Evolutionary conservation across 441 rosid genomes (phyloP).

Genomic region (Populus hybrid): DNA sequence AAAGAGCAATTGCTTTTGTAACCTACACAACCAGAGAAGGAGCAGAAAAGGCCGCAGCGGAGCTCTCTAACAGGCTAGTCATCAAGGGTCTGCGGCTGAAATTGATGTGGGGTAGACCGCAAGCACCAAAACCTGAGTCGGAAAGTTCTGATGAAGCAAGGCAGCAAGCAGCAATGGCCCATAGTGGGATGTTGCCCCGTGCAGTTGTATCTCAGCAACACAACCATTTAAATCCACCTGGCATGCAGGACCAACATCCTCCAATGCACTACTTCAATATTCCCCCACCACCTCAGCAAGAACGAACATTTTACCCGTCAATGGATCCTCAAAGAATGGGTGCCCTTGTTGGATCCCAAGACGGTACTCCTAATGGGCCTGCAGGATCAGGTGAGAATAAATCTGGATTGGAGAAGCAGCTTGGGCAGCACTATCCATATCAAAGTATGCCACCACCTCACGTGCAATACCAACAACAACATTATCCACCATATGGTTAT

Average conservation of each 20-base stretch:
- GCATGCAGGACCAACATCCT: slow-evolving; percentile 49
- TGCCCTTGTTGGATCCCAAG: slow-evolving; percentile 76
- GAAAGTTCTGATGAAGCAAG: slow-evolving; percentile 69
- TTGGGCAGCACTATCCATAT: slow-evolving; percentile 47
- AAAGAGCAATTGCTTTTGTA: slow-evolving; percentile 90
- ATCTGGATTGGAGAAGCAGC: slow-evolving; percentile 46
- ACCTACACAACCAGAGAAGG: slow-evolving; percentile 93
- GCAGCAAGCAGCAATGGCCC: slow-evolving; percentile 69
- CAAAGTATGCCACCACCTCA: slow-evolving; percentile 48
- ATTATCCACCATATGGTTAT: slow-evolving; percentile 61
- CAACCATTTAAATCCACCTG: slow-evolving; percentile 51
- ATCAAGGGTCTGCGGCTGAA: slow-evolving; percentile 82
- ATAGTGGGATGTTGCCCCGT: slow-evolving; percentile 79
- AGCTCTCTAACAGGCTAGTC: slow-evolving; percentile 81
- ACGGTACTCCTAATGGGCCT: slow-evolving; percentile 41
- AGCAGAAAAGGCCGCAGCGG: slow-evolving; percentile 95
- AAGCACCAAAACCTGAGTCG: slow-evolving; percentile 68
- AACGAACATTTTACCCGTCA: slow-evolving; percentile 76
- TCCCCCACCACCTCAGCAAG: slow-evolving; percentile 76
- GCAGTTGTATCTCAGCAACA: slow-evolving; percentile 91
- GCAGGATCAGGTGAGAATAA: slow-evolving; percentile 43
- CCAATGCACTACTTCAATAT: slow-evolving; percentile 73
- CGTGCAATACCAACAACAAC: slow-evolving; percentile 50
- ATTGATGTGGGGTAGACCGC: slow-evolving; percentile 95
- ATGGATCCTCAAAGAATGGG: slow-evolving; percentile 99